phyloP scores from a whole-genome alignment of 495 filamentous ascomycete species.

The Penicillium bialowiezense region DNA sequence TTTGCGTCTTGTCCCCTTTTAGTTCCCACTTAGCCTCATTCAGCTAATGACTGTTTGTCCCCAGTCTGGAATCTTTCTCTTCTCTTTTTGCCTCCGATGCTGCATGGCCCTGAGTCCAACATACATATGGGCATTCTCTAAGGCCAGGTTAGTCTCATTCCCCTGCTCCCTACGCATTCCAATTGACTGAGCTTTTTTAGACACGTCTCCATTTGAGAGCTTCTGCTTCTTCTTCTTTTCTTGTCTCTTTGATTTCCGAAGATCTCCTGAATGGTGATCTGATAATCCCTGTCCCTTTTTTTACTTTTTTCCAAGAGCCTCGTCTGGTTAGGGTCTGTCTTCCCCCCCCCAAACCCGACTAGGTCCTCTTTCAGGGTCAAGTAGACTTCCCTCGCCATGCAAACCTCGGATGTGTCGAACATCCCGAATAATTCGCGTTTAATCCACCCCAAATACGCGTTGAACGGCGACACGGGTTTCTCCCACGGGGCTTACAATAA shows the following conservation, averaged over 20 bases:
- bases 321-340: conserved; percentile 4
- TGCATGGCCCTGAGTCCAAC: conserved; percentile 13
- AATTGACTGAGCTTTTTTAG: conserved; percentile 22
- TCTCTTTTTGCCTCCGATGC: conserved; percentile 12
- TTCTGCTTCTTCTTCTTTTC: conserved; percentile 27
- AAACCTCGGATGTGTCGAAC: conserved; percentile 66
- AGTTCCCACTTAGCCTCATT: conserved; percentile 24
- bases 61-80: conserved; percentile 22
- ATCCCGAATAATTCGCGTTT: conserved; percentile 51
- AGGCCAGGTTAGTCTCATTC: conserved; percentile 28
- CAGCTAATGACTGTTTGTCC: conserved; percentile 25
- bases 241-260: conserved; percentile 52
- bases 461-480: conserved; percentile 77
- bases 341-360: conserved; percentile 1
- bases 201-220: conserved; percentile 26
- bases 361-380: conserved; percentile 7
- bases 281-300: conserved; percentile 4
- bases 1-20: conserved; percentile 31
- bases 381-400: conserved; percentile 64
- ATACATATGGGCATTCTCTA: conserved; percentile 31
- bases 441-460: conserved; percentile 53
- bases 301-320: conserved; percentile 1
- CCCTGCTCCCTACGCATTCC: conserved; percentile 31
- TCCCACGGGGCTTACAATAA: conserved; percentile 86
- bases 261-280: conserved; percentile 16